These are phyloP conservation scores for Zygosaccharomyces sapae DNA, from an alignment of 1,139 yeast species.

Conservation along the genomic window DNA sequence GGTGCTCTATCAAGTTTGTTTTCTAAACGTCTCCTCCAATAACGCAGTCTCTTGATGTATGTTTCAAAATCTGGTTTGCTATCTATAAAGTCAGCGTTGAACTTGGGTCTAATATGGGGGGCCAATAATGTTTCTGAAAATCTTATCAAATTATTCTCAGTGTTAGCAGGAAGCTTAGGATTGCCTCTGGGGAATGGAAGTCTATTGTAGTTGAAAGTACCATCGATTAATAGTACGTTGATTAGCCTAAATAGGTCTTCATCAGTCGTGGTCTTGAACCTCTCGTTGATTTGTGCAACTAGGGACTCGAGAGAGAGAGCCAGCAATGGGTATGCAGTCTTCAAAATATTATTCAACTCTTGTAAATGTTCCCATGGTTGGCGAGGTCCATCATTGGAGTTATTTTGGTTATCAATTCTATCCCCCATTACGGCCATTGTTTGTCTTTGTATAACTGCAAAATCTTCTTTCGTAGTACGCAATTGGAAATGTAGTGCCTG, in stretches of 20 bases:
- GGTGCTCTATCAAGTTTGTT: conserved; percentile 83
- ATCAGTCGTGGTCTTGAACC: conserved; percentile 92
- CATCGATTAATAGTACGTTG: conserved; percentile 88
- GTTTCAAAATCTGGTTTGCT: conserved; percentile 87
- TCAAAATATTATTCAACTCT: conserved; percentile 89
- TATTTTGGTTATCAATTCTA: conserved; percentile 26
- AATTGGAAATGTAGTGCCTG: conserved; percentile 96
- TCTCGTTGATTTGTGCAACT: conserved; percentile 90
- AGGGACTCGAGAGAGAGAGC: conserved; percentile 91
- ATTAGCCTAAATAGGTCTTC: conserved; percentile 94
- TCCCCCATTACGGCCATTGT: conserved; percentile 57
- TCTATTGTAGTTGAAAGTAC: conserved; percentile 81
- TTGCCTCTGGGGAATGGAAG: conserved; percentile 83
- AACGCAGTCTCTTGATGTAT: conserved; percentile 75
- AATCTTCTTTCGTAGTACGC: conserved; percentile 92
- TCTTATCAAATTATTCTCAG: conserved; percentile 82
- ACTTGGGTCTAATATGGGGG: conserved; percentile 81
- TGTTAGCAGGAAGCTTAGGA: conserved; percentile 83
- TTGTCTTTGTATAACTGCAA: conserved; percentile 80
- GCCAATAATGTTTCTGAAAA: conserved; percentile 95
- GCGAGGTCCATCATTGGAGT: conserved; percentile 36
- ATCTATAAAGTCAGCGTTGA: conserved; percentile 84
- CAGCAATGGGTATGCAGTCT: conserved; percentile 91
- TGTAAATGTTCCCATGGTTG: conserved; percentile 96
- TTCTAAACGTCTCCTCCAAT: conserved; percentile 91